Conservation (phyloP, 371 early-diverging fungal species). For the Mortierella sp. region DNA sequence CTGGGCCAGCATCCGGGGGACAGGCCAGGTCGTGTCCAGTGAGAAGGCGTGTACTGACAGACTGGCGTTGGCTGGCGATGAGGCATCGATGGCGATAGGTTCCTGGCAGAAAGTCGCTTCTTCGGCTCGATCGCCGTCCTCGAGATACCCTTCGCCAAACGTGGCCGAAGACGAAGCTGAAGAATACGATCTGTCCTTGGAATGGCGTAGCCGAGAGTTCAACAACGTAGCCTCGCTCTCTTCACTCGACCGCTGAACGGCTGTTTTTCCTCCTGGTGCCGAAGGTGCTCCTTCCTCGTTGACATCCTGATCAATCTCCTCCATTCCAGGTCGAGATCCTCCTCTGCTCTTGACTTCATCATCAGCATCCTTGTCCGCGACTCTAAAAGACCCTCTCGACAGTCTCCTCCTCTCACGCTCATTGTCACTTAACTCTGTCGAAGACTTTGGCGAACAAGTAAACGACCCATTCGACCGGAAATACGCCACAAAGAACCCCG, state of each 20-base stretch:
- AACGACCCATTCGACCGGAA: conserved; percentile 41
- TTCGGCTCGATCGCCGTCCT: conserved; percentile 10
- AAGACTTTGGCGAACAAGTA: conserved; percentile 33
- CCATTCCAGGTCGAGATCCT: conserved; percentile 1
- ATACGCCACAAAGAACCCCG: conserved; percentile 56
- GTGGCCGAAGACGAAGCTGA: background rate
- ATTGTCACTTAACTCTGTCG: conserved; percentile 19
- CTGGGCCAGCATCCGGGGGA: conserved; percentile 49
- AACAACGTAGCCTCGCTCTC: conserved; percentile 22
- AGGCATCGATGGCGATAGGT: background rate
- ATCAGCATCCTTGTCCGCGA: background rate
- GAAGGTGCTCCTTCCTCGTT: background rate
- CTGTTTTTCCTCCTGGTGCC: background rate
- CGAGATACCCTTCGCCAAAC: background rate
- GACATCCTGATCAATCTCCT: conserved; percentile 6
- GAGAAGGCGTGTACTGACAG: conserved; percentile 56
- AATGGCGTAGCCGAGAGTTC: background rate
- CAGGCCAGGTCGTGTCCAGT: conserved; percentile 55
- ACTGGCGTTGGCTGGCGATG: conserved; percentile 14
- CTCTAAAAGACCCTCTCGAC: background rate
- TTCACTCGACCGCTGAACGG: conserved; percentile 10
- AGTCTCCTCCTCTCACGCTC: conserved; percentile 4
- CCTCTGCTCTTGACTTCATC: conserved; percentile 13
- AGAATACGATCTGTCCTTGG: conserved; percentile 12
- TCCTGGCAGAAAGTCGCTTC: conserved; percentile 1